Evolutionary conservation across 805 yeast genomes (phyloP), one percentile per base, ranked within the genome.

Genomic region (Metschnikowia lunata): DNA sequence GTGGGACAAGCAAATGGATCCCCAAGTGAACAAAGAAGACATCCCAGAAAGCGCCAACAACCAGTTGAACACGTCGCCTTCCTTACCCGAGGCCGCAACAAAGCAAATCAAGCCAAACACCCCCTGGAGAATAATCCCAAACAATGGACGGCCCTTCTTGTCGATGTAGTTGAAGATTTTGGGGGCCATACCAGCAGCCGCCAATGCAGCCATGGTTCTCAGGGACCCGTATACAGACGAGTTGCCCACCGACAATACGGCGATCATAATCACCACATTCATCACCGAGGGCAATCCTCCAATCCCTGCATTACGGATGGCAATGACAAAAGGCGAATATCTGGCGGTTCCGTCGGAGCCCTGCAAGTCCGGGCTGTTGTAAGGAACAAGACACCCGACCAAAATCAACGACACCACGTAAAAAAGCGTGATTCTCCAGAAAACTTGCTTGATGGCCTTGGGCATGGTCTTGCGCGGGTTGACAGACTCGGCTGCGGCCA

Each of bases 241-340:
- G 69, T 84, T 85, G 54, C 88, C 89, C 43, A 83, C 90, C 8
- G 89, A 83, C 43, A 83, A 63, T 23, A 85, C 88, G 4, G 89
- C 82, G 46, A 84, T 63, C 66, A 85, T 69, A 53, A 85, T 82
- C 33, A 83, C 88, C 23, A 80, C 87, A 59, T 85, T 85, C 70
- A 85, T 82, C 49, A 85, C 77, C 42, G 82, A 79, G 40, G 90
- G 90, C 39, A 83, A 72, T 34, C 79, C 85, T 39, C 66, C 67
- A 51, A 84, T 79, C 53, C 84, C 83, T 27, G 79, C 85, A 42
- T 72, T 66, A 26, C 73, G 67, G 45, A 83, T 78, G 34, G 89
- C 88, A 62, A 84, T 74, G 51, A 83, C 90, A 59, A 83, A 84
- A 26, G 91, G 91, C 13, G 90, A 84, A 43, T 46, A 52, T 26